Evolutionary conservation across 306 rosid genomes (phyloP).

Genomic region (Sindora glabra): DNA sequence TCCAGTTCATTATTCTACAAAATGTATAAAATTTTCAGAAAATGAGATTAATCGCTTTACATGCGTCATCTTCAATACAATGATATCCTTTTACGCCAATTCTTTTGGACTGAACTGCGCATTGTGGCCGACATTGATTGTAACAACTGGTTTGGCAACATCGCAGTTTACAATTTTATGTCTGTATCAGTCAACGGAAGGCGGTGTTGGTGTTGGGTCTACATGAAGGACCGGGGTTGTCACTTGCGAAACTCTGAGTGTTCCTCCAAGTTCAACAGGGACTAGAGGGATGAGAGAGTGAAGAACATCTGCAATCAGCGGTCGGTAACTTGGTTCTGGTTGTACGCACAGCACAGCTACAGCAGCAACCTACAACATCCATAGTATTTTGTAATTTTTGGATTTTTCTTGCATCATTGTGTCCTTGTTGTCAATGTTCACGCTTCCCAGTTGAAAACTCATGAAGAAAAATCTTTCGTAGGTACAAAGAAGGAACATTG

Average conservation of each 20-base stretch:
- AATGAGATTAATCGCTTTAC: slow-evolving; percentile 22
- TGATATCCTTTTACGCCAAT: background rate
- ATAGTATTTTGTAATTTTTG: no score
- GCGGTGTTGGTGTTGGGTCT: slow-evolving; percentile 9
- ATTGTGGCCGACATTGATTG: no score
- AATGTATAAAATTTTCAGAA: slow-evolving; percentile 18
- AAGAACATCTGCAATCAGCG: slow-evolving; percentile 74
- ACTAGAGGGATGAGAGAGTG: slow-evolving; percentile 92
- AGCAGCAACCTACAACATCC: slow-evolving; percentile 85
- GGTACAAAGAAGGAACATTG: no score
- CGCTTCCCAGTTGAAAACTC: no score
- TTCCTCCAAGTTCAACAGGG: slow-evolving; percentile 81
- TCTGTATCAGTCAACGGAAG: slow-evolving; percentile 10
- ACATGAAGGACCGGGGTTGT: slow-evolving; percentile 13
- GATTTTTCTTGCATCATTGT: no score
- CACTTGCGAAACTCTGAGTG: slow-evolving; percentile 49
- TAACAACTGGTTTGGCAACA: no score
- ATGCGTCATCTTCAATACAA: slow-evolving; percentile 18
- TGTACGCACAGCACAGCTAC: slow-evolving; percentile 95
- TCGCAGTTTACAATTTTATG: background rate
- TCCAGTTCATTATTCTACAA: slow-evolving; percentile 12
- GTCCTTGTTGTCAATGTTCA: no score
- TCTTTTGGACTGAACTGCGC: no score
- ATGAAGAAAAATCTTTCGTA: no score
- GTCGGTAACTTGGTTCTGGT: slow-evolving; percentile 90